A percentile compares a stretch with the other conserved stretches of the same genome.
phyloP scores from a whole-genome alignment of 2,329 filamentous ascomycete genomes.

The Ophiostoma sp. region DNA sequence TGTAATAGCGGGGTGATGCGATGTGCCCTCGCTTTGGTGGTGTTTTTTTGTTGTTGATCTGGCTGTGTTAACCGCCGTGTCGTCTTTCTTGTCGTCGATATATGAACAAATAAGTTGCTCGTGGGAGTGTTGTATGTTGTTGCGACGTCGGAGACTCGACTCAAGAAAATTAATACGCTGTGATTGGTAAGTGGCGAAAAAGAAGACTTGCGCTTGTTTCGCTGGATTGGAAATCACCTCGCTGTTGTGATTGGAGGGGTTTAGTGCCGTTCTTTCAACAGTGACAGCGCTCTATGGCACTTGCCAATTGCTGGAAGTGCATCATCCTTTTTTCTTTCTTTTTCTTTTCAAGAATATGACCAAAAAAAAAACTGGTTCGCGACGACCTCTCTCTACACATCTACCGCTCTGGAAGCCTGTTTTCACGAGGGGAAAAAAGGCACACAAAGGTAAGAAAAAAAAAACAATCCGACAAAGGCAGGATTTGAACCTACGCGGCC shows the following conservation, averaged over 20 bases:
- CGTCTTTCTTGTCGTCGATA: background rate
- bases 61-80: background rate
- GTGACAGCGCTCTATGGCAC: background rate
- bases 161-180: background rate
- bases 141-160: background rate
- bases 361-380: no score
- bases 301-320: background rate
- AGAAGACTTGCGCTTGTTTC: constrained; percentile 16
- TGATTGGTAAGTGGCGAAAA: constrained; percentile 30
- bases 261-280: background rate
- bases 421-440: no score
- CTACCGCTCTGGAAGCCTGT: no score
- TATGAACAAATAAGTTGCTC: background rate
- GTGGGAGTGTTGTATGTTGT: background rate
- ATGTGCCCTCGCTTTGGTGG: background rate
- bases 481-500: constrained; percentile 20
- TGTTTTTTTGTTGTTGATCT: background rate
- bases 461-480: constrained; percentile 15
- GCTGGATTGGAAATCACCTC: constrained; percentile 28
- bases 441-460: background rate
- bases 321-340: background rate
- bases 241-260: constrained; percentile 11
- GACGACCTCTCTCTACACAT: no score
- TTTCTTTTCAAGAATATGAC: background rate
- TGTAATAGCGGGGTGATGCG: background rate